These are phyloP conservation scores for Leccinum disarticulatum DNA, from an alignment of 768 basidiomycete species.

Conservation along the genomic window DNA sequence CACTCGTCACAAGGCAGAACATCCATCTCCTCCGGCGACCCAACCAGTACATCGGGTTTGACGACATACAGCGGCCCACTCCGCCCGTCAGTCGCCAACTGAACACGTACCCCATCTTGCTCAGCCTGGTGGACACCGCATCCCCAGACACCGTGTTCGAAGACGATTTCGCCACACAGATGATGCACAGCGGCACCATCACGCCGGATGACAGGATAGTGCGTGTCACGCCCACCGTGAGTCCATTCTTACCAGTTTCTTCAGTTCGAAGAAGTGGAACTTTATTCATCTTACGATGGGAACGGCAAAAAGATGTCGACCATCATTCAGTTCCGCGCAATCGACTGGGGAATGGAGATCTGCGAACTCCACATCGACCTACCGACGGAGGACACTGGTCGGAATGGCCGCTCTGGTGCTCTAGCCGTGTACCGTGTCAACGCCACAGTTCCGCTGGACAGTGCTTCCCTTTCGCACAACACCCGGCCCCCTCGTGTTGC, in stretches of 20 bases:
- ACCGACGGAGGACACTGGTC: conserved; percentile 3
- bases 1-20: not conserved
- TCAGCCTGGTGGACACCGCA: not conserved
- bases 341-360: conserved; percentile 17
- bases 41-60: not conserved
- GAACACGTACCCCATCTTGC: not conserved
- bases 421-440: conserved; percentile 7
- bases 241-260: not conserved
- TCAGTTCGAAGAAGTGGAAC: not conserved
- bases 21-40: not conserved
- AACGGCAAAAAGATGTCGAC: conserved; percentile 12
- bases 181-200: not conserved
- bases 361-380: conserved; percentile 14
- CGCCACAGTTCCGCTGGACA: conserved; percentile 11
- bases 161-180: not conserved
- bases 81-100: not conserved
- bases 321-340: conserved; percentile 14
- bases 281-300: not conserved
- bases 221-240: conserved; percentile 5
- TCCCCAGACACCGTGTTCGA: not conserved
- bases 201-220: not conserved
- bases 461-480: conserved; percentile 9
- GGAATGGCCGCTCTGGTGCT: conserved; percentile 3
- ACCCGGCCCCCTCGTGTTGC: conserved; percentile 6
- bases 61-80: not conserved